A percentile compares a stretch with the other conserved stretches of the same genome.
phyloP scores from a whole-genome alignment of 768 basidiomycete species.

The Amanita pseudoporphyria region DNA sequence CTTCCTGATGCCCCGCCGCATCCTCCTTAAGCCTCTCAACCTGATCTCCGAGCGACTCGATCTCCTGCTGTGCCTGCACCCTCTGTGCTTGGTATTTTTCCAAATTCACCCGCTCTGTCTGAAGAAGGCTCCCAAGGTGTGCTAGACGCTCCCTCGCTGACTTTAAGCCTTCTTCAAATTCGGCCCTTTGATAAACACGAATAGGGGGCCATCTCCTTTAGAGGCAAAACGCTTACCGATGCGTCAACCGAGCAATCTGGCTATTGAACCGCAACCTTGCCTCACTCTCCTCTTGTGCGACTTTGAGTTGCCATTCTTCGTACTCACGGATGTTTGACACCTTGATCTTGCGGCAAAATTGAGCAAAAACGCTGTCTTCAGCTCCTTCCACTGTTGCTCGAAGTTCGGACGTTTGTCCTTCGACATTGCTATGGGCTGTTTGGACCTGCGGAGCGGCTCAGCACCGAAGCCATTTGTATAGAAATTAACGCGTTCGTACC shows the following conservation, averaged over 20 bases:
- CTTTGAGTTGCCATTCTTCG: constrained; percentile 83
- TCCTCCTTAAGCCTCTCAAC: constrained; percentile 52
- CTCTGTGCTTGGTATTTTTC: constrained; percentile 46
- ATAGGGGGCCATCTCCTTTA: not conserved
- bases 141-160: constrained; percentile 52
- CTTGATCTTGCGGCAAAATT: too few species aligned
- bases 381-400: too few species aligned
- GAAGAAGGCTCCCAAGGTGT: constrained; percentile 40
- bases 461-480: too few species aligned
- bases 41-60: constrained; percentile 44
- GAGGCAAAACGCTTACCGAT: constrained; percentile 50
- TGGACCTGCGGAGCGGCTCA: too few species aligned
- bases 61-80: constrained; percentile 43
- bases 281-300: constrained; percentile 82
- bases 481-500: too few species aligned
- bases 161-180: constrained; percentile 75
- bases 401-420: too few species aligned
- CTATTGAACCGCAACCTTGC: constrained; percentile 75
- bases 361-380: too few species aligned
- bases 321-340: constrained; percentile 85
- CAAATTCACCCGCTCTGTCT: constrained; percentile 45
- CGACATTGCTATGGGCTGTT: too few species aligned
- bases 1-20: constrained; percentile 49
- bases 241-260: constrained; percentile 76
- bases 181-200: constrained; percentile 37